Base-by-base conservation (phyloP, 805 yeast genomes). In the Saccharomycopsis schoenii region DNA sequence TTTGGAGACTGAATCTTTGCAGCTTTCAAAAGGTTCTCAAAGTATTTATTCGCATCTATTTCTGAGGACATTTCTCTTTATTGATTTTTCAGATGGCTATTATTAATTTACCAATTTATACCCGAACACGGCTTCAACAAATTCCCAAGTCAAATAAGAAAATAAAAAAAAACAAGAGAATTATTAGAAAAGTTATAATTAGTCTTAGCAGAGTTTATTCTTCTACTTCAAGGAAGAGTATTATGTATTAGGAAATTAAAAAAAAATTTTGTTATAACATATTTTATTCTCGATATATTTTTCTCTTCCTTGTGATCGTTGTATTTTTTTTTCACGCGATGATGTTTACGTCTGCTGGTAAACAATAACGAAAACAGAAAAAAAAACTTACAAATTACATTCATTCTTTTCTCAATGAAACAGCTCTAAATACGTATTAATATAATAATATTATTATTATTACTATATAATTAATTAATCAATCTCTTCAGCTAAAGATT, bases 1-100 rank as follows among this genome's bases (percentile, higher is more conserved):
- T 56, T 59, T 1, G 66, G 41, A 5, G 62, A 59, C 41, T 61
- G 64, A 39, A 61, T 19, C 24, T 47, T 55, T 12, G 63, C 56
- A 29, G 56, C 43, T 40, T 58, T 41, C 17, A 51, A 17, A 42
- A 55, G 51, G 52, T 41, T 47, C 24, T 47, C 52, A 47, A 34
- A n/a, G 40, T 52, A 34, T 29, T 19, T 52, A 34, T 52, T 52
- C 34, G 19, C 52, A 47, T 47, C 52, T 47, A 21, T 21, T 47
- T 47, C 52, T 21, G 34, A 21, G 6, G 52, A 4, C 52, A 47
- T 47, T 47, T 42, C 52, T 24, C 21, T 47, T 12, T 47, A 4
- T 14, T 47, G n/a, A 11, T 21, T 47, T 47, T 14, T 6, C 9
- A 24, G 10, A 15, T 21, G 21, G 34, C 4, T 24, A 17, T 43